phyloP scores from a whole-genome alignment of 129 eudicot genomes.

The Rutidosis leptorrhynchoides region DNA sequence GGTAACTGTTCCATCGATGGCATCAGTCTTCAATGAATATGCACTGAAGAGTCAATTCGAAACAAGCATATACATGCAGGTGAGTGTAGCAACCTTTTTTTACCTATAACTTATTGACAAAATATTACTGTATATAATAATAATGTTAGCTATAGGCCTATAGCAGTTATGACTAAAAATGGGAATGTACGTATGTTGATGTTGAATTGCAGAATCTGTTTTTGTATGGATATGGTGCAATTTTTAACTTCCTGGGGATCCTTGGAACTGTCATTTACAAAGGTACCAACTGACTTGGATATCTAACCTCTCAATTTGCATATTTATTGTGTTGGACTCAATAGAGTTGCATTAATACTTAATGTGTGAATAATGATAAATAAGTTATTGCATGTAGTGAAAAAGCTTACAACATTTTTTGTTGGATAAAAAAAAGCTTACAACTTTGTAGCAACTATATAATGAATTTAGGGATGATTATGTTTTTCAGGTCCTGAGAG shows the following conservation, averaged over 20 bases:
- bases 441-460: not conserved
- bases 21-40: constrained; percentile 98
- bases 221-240: constrained; percentile 96
- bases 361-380: not conserved
- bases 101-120: not conserved
- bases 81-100: constrained; percentile 18
- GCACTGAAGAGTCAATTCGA: constrained; percentile 98
- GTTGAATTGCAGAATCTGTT: constrained; percentile 72
- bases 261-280: constrained; percentile 67
- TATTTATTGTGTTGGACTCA: constrained; percentile 3
- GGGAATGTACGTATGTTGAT: constrained; percentile 16
- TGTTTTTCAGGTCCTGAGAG: constrained; percentile 78
- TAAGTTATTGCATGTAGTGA: not conserved
- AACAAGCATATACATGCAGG: constrained; percentile 99
- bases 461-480: constrained; percentile 19
- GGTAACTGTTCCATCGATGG: constrained; percentile 99
- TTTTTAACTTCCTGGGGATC: constrained; percentile 91
- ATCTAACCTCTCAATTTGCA: not conserved
- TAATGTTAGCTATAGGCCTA: no score
- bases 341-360: not conserved
- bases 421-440: constrained; percentile 16
- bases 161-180: no score
- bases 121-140: no score
- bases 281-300: constrained; percentile 44
- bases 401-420: not conserved